Conservation (phyloP, 306 rosid genomes). For the Dalbergia cochinchinensis region DNA sequence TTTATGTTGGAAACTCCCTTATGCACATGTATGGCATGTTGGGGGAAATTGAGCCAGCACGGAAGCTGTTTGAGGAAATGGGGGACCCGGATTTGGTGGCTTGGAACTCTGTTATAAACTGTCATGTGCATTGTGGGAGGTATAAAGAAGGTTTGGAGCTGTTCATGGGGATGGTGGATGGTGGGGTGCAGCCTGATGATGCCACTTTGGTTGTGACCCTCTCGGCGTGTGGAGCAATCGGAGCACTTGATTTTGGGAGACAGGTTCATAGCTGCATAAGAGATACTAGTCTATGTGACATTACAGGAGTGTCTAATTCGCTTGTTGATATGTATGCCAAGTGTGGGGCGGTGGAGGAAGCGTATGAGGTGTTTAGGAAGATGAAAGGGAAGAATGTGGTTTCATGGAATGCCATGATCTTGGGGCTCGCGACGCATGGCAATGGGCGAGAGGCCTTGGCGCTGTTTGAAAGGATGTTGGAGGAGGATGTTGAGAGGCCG, state of each 20-base stretch:
- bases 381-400: slow-evolving; percentile 63
- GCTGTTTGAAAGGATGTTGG: slow-evolving; percentile 60
- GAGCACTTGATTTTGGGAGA: slow-evolving; percentile 73
- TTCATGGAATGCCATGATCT: slow-evolving; percentile 87
- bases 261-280: slow-evolving; percentile 59
- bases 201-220: slow-evolving; percentile 70
- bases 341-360: slow-evolving; percentile 84
- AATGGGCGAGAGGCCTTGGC: slow-evolving; percentile 58
- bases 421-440: slow-evolving; percentile 78
- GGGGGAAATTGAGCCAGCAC: slow-evolving; percentile 56
- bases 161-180: slow-evolving; percentile 61
- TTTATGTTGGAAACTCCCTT: slow-evolving; percentile 71
- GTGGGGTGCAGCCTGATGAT: slow-evolving; percentile 61
- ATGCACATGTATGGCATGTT: slow-evolving; percentile 74
- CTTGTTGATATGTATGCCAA: slow-evolving; percentile 80
- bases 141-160: slow-evolving; percentile 60
- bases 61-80: slow-evolving; percentile 72
- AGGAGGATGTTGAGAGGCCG: slow-evolving; percentile 59
- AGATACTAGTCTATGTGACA: slow-evolving; percentile 31
- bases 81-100: slow-evolving; percentile 64
- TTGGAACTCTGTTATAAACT: slow-evolving; percentile 73
- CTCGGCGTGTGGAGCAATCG: slow-evolving; percentile 69
- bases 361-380: slow-evolving; percentile 49
- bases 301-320: slow-evolving; percentile 57
- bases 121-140: slow-evolving; percentile 55